These are phyloP conservation scores for Mortierella alpina DNA, from an alignment of 192 early-diverging fungal genomes.

Conservation along the genomic window DNA sequence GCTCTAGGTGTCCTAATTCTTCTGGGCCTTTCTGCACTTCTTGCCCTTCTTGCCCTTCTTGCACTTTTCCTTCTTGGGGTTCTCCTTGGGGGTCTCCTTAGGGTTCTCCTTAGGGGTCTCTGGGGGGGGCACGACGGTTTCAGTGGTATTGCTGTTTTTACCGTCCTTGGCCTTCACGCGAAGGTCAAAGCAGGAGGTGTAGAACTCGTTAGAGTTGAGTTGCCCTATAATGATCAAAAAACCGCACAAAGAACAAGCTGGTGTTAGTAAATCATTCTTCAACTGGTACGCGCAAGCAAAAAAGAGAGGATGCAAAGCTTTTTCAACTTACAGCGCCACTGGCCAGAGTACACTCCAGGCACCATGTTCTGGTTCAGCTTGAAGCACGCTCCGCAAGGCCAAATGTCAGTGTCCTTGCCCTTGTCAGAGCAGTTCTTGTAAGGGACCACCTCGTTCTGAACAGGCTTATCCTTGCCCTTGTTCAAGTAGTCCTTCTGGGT, in stretches of 20 bases:
- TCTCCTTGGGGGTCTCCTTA: too few species aligned
- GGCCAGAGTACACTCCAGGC: constrained; percentile 32
- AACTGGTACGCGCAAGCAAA: too few species aligned
- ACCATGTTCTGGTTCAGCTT: constrained; percentile 15
- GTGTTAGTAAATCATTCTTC: too few species aligned
- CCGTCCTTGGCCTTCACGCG: constrained; percentile 7
- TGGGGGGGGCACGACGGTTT: too few species aligned
- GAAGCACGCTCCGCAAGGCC: constrained; percentile 54
- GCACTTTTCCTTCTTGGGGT: too few species aligned
- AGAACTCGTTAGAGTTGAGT: constrained; percentile 26
- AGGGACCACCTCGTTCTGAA: background rate
- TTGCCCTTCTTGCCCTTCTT: too few species aligned
- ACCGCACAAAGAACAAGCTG: too few species aligned
- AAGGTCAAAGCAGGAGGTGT: constrained; percentile 47
- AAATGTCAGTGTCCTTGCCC: constrained; percentile 31
- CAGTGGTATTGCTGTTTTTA: too few species aligned
- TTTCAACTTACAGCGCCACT: constrained; percentile 53
- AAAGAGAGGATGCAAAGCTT: background rate
- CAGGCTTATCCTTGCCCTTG: constrained; percentile 14
- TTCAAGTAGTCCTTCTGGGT: constrained; percentile 35
- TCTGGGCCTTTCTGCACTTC: too few species aligned
- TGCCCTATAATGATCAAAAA: too few species aligned
- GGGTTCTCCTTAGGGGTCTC: too few species aligned
- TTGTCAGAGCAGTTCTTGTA: constrained; percentile 54
- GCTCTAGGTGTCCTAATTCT: too few species aligned